These are phyloP conservation scores for Lactifluus volemus DNA, from an alignment of 768 basidiomycete genomes.

Conservation along the genomic window DNA sequence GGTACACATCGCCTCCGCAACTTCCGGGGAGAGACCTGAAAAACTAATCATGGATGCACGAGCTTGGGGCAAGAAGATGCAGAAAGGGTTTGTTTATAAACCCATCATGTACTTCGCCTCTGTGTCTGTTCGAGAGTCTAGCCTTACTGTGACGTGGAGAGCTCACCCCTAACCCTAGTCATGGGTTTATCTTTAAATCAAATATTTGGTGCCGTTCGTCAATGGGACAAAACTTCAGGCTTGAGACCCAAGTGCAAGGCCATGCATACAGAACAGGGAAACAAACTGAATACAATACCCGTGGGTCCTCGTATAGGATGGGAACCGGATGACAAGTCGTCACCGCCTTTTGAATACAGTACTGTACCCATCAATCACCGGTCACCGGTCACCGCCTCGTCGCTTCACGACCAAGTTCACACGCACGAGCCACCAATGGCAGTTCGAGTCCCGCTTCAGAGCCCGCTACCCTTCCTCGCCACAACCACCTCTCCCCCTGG, in stretches of 20 bases:
- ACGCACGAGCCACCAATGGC: conserved; percentile 20
- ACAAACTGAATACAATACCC: neutral
- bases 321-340: no score
- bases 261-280: neutral
- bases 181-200: neutral
- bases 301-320: no score
- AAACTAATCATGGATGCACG: conserved; percentile 58
- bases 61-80: conserved; percentile 1
- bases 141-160: conserved; percentile 11
- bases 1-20: conserved; percentile 78
- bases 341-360: neutral
- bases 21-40: conserved; percentile 63
- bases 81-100: conserved; percentile 3
- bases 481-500: conserved; percentile 3
- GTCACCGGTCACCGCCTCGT: neutral
- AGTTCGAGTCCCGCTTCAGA: conserved; percentile 20
- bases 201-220: neutral
- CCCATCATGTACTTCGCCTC: neutral
- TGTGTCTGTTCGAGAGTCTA: conserved; percentile 1
- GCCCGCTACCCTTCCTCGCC: conserved; percentile 16
- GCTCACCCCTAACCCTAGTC: conserved; percentile 12
- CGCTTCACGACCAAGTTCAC: conserved; percentile 15
- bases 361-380: neutral
- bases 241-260: neutral
- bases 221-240: neutral